Evolutionary conservation across 805 yeast species (phyloP), one percentile per base, ranked within the genome.

Genomic region (baker's yeast (Saccharomyces cerevisiae)): DNA sequence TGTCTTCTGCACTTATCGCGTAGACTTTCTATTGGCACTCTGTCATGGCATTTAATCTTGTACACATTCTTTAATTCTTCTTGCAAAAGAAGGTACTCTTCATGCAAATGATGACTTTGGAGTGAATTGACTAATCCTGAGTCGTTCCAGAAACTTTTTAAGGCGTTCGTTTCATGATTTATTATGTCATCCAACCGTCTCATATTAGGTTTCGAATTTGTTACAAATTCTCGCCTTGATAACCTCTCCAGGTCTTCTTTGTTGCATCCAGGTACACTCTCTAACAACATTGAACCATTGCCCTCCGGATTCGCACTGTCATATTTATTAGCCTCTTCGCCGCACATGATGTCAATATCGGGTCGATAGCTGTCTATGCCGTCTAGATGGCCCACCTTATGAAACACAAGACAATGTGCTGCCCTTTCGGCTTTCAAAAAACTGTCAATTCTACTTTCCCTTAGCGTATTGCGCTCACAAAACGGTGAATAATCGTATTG

Each of bases 381-480:
- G 8, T 43, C 47, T 6, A 27, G 11, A 47, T 64, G 67, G 8
- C 49, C 55, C 32, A 55, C 49, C 31, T 56, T 58, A 51, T 68
- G 70, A 54, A 67, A 68, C 17, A 67, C 54, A 9, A 62, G 49
- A 47, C 68, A 64, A 54, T 68, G 72, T 27, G 64, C 63, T 21
- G 70, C 68, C 41, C 61, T 57, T 49, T 68, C 72, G 8, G 68
- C 55, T 22, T 49, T 52, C 2, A 61, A 53, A 32, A 57, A 51
- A 21, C 56, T 59, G 1, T 57, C 57, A 0, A 59, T 49, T 53
- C 64, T 68, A 26, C 63, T 63, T 41, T 61, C 59, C n/a, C 60
- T 51, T 14, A 68, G 43, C 30, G 62, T 51, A n/a, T 53, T 51
- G 43, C 65, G 63, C 17, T 57, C 54, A 24, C 59, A 54, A 30